Evolutionary conservation across 805 yeast species (phyloP), one percentile per base, ranked within the genome.

Genomic region (Grigorovia jiainica): DNA sequence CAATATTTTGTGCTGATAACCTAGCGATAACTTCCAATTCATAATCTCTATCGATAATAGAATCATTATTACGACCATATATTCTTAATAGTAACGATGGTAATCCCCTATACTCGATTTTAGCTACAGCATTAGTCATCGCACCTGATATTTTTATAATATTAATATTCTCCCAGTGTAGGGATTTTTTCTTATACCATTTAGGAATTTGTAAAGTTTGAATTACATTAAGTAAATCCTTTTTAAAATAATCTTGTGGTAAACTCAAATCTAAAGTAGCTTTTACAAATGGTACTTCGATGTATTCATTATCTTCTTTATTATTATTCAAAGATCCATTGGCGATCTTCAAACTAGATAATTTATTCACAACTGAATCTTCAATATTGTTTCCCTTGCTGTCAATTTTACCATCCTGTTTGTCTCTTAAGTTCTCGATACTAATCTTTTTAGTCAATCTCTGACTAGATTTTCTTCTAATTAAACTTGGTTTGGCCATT

Each of bases 91-190:
- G 64, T 29, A 92, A 65, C 9, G 78, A 65, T 19, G 82, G 89
- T 50, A 70, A 76, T 52, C 54, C 45, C 0, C 77, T 78, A 41
- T 83, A 79, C 52, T 74, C 80, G 3, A 92, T 74, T 54, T 78
- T 78, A 60, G 82, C 92, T 42, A 90, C 83, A 27, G 89, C 82
- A 60, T 92, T 92, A 17, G 97, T 92, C 59, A 92, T 71, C 0
- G 98, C 98, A 17, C 98, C 97, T 30, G 85, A 76, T 39, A 92
- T 86, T 49, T 95, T 72, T 17, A 89, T 60, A 18, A 63, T 67
- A 32, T 90, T 60, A 31, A 66, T 61, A 17, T 66, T 67, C 16
- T 72, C 60, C 7, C 66, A 48, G 16, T 70, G 40, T 49, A 66
- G 48, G 1, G 54, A 43, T 8, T 43, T 35, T 46, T 70, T 70